Base-by-base conservation (phyloP, 805 yeast species). In the Pichia eremophila region DNA sequence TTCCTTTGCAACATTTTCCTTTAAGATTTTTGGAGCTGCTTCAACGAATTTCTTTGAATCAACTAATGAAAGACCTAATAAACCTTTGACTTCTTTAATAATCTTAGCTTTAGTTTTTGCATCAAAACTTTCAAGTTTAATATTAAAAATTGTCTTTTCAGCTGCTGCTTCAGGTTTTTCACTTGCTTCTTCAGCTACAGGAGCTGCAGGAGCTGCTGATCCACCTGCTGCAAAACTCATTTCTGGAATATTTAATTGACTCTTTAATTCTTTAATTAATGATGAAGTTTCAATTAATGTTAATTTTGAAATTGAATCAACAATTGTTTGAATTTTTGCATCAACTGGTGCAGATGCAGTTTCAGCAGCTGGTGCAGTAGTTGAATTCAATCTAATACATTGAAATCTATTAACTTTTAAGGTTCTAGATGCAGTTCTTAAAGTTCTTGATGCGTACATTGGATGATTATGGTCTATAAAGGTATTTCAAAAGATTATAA, bases 31-130 rank as follows among this genome's bases (percentile, higher is more conserved):
- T 59, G 99, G 99, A 52, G 99, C 98, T 60, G 88, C 71, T 74
- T 93, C 99, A 49, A 93, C 99, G 57, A 93, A 86, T 73, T 93
- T 93, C 81, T 93, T 93, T 53, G 97, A 86, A 66, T 93, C 98
- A 51, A 93, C 99, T 58, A 93, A 77, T 8, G 96, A 87, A 60
- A 93, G 75, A 15, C 96, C 96, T 61, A 93, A 77, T 63, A 91
- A 73, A 52, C 84, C 76, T 75, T 93, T 93, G 59, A 93, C 95
- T 72, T 93, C 99, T 75, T 93, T 93, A 66, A 93, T 93, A 67
- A 93, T 80, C 83, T 93, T 93, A 51, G 99, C 96, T 76, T 93
- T 93, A 49, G 95, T 70, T 72, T 89, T 90, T 50, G 98, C 79
- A 60, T 93, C 99, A 60, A 93, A 90, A 39, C 91, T 78, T 66